Evolutionary conservation across 805 yeast species (phyloP), one percentile per base, ranked within the genome.

Genomic region (Teunomyces barrocoloradensis): DNA sequence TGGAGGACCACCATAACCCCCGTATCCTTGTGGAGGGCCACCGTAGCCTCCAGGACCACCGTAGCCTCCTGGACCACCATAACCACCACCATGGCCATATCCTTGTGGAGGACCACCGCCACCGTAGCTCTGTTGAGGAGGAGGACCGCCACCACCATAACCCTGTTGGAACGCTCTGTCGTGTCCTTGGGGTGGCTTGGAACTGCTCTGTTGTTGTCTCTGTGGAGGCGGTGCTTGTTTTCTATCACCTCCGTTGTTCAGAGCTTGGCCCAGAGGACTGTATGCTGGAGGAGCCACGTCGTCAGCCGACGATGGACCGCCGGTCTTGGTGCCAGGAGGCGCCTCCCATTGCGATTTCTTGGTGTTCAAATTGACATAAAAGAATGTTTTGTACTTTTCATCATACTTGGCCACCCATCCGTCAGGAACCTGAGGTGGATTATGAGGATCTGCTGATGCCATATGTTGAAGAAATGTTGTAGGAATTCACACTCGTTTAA

Each of bases 291-390:
- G 47, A 11, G 53, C 43, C 23, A 33, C 46, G 15, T 29, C 42
- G 51, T 66, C 49, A 2, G 44, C 48, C 17, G 21, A 17, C 10
- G 21, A 15, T 7, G 28, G 12, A 7, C 27, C 32, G 23, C 12
- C 13, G 61, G 78, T 77, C 1, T 55, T 61, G 0, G 88, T 80
- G 1, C 85, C 85, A 9, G 51, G 49, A 12, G 97, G 97, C 11
- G 83, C 81, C 45, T 88, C 96, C 98, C 98, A 92, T 65, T 90
- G 97, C 0, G 96, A 88, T 54, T 80, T 72, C 50, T 87, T 85
- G 11, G 88, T 79, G 12, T 74, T 59, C 53, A 87, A 68, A 56
- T 89, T 74, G n/a, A 92, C 96, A 59, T 83, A 92, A 64, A 84
- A 92, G 83, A 84, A 89, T 1, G 86, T 80, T 43, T 77, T 74